These are phyloP conservation scores for Cardiospermum halicacabum DNA, from an alignment of 345 rosid species.

Conservation along the genomic window DNA sequence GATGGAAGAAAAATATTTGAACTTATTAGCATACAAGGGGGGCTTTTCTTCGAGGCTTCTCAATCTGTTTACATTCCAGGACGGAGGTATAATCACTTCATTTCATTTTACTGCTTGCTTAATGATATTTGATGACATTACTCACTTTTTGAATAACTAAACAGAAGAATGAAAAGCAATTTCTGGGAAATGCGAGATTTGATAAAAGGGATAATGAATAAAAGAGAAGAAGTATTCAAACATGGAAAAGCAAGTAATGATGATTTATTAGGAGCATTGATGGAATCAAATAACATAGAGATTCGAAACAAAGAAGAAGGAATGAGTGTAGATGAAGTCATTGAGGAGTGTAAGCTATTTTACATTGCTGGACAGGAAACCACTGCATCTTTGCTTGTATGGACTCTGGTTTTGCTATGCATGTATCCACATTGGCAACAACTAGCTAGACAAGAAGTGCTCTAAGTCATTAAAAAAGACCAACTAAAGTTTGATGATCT, in stretches of 20 bases:
- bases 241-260: conserved; percentile 23
- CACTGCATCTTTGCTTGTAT: conserved; percentile 54
- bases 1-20: conserved; percentile 64
- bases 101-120: too few relatives aligned
- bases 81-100: conserved; percentile 68
- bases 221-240: conserved; percentile 33
- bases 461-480: conserved; percentile 36
- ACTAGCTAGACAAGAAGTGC: conserved; percentile 62
- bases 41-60: conserved; percentile 24
- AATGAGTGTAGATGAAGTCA: conserved; percentile 45
- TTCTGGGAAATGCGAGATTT: conserved; percentile 23
- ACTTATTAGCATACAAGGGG: conserved; percentile 42
- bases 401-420: conserved; percentile 59
- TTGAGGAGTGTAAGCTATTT: conserved; percentile 69
- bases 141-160: too few relatives aligned
- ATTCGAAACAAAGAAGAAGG: conserved; percentile 24
- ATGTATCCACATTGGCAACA: conserved; percentile 59
- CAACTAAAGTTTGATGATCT: conserved; percentile 32
- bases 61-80: conserved; percentile 47
- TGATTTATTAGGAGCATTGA: conserved; percentile 38
- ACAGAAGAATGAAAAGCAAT: conserved; percentile 26
- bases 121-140: too few relatives aligned
- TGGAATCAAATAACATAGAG: conserved; percentile 33
- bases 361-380: conserved; percentile 73
- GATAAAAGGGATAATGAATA: conserved; percentile 26